Evolutionary conservation across 2,329 filamentous ascomycete species (phyloP), one percentile per base, ranked within the genome.

Genomic region (Daldinia sp.): DNA sequence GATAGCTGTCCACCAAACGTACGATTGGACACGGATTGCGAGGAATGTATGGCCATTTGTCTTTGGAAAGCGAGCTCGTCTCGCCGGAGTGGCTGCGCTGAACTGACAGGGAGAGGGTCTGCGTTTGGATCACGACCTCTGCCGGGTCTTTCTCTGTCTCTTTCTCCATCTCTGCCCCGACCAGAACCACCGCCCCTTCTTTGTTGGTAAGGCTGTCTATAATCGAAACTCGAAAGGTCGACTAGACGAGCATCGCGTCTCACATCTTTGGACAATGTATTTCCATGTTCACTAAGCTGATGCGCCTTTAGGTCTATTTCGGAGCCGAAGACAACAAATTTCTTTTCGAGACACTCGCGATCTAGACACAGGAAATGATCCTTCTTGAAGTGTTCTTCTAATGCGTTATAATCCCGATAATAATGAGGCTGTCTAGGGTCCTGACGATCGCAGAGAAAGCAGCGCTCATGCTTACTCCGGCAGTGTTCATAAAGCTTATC

Each of bases 401-500:
- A 82, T 0, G 91, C 87, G 68, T 94, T 86, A 77, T 97, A 98
- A 79, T 99, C 88, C 62, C 91, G 82, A 75, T 92, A 99, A 75
- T 99, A 99, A 73, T 97, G 92, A 6, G 94, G 94, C 63, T 90
- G 87, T 43, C 90, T 83, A 3, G 85, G 83, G 68, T 87, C 82
- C 41, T 81, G 75, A 49, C 93, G 83, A 74, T 99, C 95, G 76
- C 95, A 99, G 54, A 99, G 86, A 75, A 97, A 95, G 77, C 95
- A 99, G 58, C 93, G 86, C 78, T 99, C 95, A 76, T 99, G 95
- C 76, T 92, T 94, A 76, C 94, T 91, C 64, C 94, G 87, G 75
- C 95, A 98, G 78, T 99, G 95, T 55, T 91, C 85, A 75, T 94
- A 99, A 1, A 99, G 83, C 79, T 97, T 96, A 74, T 99, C 95